Conservation (phyloP, 2,329 filamentous ascomycete species). For the Fusarium nygamai region DNA sequence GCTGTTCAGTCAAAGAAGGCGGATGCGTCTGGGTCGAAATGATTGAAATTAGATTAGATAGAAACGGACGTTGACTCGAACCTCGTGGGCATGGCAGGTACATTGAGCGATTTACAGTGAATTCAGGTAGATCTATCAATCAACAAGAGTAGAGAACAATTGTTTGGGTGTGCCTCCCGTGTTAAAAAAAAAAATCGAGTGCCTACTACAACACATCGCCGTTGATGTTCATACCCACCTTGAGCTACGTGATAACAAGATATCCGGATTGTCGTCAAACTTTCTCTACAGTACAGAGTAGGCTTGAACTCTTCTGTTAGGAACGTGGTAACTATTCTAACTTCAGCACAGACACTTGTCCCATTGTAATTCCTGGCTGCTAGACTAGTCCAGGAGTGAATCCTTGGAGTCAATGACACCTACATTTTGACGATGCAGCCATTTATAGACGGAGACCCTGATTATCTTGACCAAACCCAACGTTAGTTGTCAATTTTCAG, state of each 20-base stretch:
- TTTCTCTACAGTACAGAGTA: background rate
- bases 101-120: conserved; percentile 3
- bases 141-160: background rate
- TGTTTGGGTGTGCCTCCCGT: background rate
- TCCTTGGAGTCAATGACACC: conserved; percentile 19
- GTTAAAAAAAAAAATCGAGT: no score
- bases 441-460: background rate
- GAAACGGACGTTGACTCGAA: background rate
- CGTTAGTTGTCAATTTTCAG: background rate
- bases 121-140: background rate
- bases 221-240: background rate
- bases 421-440: background rate
- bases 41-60: background rate
- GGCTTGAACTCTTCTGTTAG: background rate
- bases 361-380: background rate
- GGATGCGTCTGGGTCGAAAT: conserved; percentile 26
- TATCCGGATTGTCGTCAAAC: background rate
- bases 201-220: no score
- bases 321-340: background rate
- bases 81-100: background rate
- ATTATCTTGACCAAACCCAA: background rate
- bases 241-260: background rate
- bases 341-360: background rate
- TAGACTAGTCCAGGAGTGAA: background rate
- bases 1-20: conserved; percentile 56